Evolutionary conservation across 768 basidiomycete species (phyloP), one percentile per base, ranked within the genome.

Genomic region (Amanita brunnescens): DNA sequence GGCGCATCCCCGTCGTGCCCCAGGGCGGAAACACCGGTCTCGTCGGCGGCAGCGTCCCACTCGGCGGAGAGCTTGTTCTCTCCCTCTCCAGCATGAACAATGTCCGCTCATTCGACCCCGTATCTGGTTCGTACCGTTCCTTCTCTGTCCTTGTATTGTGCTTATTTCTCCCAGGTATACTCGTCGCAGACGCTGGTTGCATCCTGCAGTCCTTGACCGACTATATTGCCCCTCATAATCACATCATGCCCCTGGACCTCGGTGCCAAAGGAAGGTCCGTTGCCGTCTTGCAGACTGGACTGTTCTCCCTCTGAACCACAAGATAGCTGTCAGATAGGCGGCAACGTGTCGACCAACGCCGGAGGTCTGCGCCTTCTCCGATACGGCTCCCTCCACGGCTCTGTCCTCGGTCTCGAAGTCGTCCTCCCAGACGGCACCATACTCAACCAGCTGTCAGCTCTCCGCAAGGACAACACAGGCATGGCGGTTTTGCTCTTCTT

Each of bases 21-120:
- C 96, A 99, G 66, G 95, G 96, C 42, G 96, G 96, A 41, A 99
- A 99, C 70, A 99, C 96, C 0, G 96, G 96, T 13, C 79, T 99
- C 10, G 96, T 99, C 33, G 96, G 94, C 51, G 96, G 96, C 33
- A 83, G 93, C 55, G 87, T 95, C 9, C 95, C 96, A 0, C 64
- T 92, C 34, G 72, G 81, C 57, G 85, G 94, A 63, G 96, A 99
- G 67, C 67, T 98, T 55, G 77, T 99, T 47, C 70, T 99, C 47
- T 92, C 80, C 54, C 75, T 95, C 35, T 72, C 82, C 18, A 91
- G 87, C 61, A 81, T 99, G 81, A 82, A 80, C 61, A 76, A 78
- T 54, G 78, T 92, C 46, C 83, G 91, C 58, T 82, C 82, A 3
- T 92, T 91, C 59, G 91, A 92, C 62, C 77, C 85, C 14, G 79